Conservation (phyloP, 2,329 filamentous ascomycete species). For the Pyrenochaeta sp. region DNA sequence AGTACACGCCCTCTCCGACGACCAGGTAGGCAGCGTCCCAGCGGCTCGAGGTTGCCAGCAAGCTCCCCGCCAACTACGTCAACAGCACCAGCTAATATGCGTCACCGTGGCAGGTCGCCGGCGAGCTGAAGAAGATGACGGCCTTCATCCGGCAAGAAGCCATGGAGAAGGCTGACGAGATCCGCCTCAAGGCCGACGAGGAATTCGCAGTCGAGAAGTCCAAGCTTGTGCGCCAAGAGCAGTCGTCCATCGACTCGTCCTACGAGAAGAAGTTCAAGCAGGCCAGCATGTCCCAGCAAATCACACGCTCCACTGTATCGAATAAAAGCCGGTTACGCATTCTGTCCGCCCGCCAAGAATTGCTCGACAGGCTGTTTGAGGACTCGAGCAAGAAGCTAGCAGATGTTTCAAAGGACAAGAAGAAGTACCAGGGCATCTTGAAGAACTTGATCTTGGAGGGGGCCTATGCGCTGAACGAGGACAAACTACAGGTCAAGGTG, state of each 20-base stretch:
- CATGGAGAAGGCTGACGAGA: slow-evolving; percentile 94
- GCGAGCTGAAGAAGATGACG: slow-evolving; percentile 99
- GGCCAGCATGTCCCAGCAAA: slow-evolving; percentile 97
- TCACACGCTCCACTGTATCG: slow-evolving; percentile 92
- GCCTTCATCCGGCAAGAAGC: slow-evolving; percentile 99
- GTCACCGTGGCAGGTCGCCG: slow-evolving; percentile 74
- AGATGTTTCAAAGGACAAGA: slow-evolving; percentile 72
- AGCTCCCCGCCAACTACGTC: slow-evolving; percentile 35
- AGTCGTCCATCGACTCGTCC: slow-evolving; percentile 84
- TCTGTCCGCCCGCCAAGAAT: slow-evolving; percentile 84
- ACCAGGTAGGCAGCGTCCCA: slow-evolving; percentile 73
- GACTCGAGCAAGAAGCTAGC: slow-evolving; percentile 76
- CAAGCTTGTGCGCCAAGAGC: slow-evolving; percentile 96
- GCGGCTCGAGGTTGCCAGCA: slow-evolving; percentile 13
- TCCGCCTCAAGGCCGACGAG: slow-evolving; percentile 97
- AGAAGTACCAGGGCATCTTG: slow-evolving; percentile 77
- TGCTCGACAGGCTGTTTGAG: slow-evolving; percentile 91
- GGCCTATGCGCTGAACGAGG: slow-evolving; percentile 86
- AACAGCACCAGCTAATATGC: slow-evolving; percentile 39
- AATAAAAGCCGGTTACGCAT: slow-evolving; percentile 96
- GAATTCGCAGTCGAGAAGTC: slow-evolving; percentile 99
- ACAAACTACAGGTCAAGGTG: slow-evolving; percentile 75
- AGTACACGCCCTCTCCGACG: slow-evolving; percentile 93
- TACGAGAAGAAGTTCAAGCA: slow-evolving; percentile 99
- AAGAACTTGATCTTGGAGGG: slow-evolving; percentile 88